These are phyloP conservation scores for Mychonastes homosphaera DNA, from an alignment of 139 green algal genomes.

Conservation along the genomic window DNA sequence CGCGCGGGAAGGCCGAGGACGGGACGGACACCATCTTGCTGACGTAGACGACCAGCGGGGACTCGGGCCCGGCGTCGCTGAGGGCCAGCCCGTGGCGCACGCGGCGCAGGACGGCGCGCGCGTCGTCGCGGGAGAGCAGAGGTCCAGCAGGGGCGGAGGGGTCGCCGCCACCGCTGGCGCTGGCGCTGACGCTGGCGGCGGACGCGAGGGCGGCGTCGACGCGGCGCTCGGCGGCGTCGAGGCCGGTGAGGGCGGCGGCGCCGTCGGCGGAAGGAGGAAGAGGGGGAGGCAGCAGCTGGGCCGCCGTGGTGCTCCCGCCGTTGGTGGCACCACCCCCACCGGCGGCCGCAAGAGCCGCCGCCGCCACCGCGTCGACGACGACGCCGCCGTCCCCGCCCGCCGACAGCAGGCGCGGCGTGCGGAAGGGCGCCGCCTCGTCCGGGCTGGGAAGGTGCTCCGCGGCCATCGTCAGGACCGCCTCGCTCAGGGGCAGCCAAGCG, in stretches of 20 bases:
- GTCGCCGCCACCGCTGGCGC: too few relatives aligned
- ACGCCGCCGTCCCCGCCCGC: conserved; percentile 23
- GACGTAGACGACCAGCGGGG: conserved; percentile 76
- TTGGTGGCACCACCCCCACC: background rate
- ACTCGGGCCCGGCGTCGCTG: conserved; percentile 28
- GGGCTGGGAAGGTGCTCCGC: conserved; percentile 68
- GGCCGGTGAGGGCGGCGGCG: too few relatives aligned
- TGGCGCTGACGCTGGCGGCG: too few relatives aligned
- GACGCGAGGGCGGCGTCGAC: too few relatives aligned
- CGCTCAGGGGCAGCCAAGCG: conserved; percentile 78
- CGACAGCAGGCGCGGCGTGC: conserved; percentile 45
- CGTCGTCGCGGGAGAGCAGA: too few relatives aligned
- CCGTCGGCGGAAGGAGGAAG: too few relatives aligned
- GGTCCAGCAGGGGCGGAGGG: too few relatives aligned
- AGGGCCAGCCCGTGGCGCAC: too few relatives aligned
- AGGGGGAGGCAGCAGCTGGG: too few relatives aligned
- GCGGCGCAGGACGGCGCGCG: too few relatives aligned
- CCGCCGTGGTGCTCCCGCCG: background rate
- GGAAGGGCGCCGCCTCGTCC: conserved; percentile 36
- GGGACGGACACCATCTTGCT: conserved; percentile 91
- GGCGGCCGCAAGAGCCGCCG: background rate
- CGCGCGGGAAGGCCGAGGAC: background rate
- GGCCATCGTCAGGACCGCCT: conserved; percentile 80
- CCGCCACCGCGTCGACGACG: background rate
- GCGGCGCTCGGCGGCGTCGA: too few relatives aligned